Evolutionary conservation across 2,329 filamentous ascomycete species (phyloP).

Genomic region (Pyrenophora tritici-repentis): DNA sequence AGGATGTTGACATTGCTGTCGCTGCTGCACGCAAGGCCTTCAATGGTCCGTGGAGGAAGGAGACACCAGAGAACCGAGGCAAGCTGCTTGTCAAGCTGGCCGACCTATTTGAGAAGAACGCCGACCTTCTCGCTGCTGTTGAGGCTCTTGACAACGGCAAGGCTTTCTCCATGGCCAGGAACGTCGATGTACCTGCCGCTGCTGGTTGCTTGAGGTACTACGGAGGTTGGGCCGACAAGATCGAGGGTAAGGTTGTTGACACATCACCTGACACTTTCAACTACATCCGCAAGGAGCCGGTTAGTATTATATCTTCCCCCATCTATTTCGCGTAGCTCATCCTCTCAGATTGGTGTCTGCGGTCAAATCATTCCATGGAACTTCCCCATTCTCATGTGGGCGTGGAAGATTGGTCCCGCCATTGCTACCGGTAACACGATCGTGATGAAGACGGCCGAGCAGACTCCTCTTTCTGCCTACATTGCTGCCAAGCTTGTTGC

Average conservation of each 20-base stretch:
- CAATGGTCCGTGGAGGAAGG: conserved; percentile 70
- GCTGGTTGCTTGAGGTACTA: conserved; percentile 81
- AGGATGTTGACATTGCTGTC: conserved; percentile 82
- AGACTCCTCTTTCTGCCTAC: conserved; percentile 73
- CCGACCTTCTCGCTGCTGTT: conserved; percentile 75
- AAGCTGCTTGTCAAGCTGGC: conserved; percentile 75
- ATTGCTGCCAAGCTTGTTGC: conserved; percentile 68
- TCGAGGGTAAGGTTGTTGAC: conserved; percentile 84
- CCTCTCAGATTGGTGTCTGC: conserved; percentile 70
- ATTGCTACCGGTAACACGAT: conserved; percentile 74
- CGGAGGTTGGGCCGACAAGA: conserved; percentile 90
- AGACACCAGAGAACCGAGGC: conserved; percentile 73
- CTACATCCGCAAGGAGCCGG: conserved; percentile 80
- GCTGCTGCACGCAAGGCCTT: conserved; percentile 85
- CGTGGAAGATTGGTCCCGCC: conserved; percentile 81
- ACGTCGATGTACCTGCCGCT: conserved; percentile 68
- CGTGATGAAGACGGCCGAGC: conserved; percentile 76
- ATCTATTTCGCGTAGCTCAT: conserved; percentile 21
- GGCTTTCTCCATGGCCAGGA: conserved; percentile 75
- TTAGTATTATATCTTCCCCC: conserved; percentile 40
- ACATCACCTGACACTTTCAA: conserved; percentile 78
- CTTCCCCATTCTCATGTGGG: conserved; percentile 79
- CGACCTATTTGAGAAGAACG: conserved; percentile 78
- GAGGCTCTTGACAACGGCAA: conserved; percentile 91
- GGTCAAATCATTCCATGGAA: conserved; percentile 92